Conservation (phyloP, 352 stramenopile genomes). For the Halophytophthora polymorphica region DNA sequence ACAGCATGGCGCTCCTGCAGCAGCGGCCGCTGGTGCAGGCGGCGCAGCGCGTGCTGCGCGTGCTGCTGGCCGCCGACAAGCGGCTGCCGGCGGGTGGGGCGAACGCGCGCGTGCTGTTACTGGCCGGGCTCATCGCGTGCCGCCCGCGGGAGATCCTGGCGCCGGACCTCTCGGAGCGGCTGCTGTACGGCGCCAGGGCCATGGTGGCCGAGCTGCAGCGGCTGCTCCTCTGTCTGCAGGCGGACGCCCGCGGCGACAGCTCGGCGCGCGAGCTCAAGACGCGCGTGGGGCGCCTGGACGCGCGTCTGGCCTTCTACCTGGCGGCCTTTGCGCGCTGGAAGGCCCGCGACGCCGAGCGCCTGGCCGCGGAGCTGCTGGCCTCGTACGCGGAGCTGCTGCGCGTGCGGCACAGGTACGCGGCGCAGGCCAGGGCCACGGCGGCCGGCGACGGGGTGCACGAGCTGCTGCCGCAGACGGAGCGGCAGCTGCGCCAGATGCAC, state of each 20-base stretch:
- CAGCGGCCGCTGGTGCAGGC: constrained; percentile 45
- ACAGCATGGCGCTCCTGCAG: constrained; percentile 65
- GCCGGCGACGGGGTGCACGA: constrained; percentile 53
- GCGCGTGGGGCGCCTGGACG: constrained; percentile 37
- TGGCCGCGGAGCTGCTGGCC: constrained; percentile 47
- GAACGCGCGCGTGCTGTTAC: constrained; percentile 61
- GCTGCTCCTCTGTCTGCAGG: constrained; percentile 29
- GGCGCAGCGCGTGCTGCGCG: constrained; percentile 49
- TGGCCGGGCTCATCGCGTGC: constrained; percentile 71
- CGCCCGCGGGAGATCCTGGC: constrained; percentile 70
- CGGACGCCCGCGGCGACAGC: constrained; percentile 13
- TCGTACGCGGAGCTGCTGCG: constrained; percentile 52
- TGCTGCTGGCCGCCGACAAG: constrained; percentile 32
- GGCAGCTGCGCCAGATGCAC: constrained; percentile 54
- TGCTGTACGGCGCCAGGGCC: constrained; percentile 43
- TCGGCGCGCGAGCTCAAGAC: constrained; percentile 37
- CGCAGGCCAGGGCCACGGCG: constrained; percentile 23
- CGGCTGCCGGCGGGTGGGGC: too few species aligned
- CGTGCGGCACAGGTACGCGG: constrained; percentile 44
- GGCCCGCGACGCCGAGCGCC: constrained; percentile 44
- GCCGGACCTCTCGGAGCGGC: constrained; percentile 28
- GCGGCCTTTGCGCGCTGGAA: constrained; percentile 70
- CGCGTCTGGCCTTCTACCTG: constrained; percentile 66
- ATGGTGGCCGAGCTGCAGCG: constrained; percentile 39
- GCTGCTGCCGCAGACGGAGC: constrained; percentile 52